These are phyloP conservation scores for Penicillium robsamsonii DNA, from an alignment of 495 filamentous ascomycete genomes.

Conservation along the genomic window DNA sequence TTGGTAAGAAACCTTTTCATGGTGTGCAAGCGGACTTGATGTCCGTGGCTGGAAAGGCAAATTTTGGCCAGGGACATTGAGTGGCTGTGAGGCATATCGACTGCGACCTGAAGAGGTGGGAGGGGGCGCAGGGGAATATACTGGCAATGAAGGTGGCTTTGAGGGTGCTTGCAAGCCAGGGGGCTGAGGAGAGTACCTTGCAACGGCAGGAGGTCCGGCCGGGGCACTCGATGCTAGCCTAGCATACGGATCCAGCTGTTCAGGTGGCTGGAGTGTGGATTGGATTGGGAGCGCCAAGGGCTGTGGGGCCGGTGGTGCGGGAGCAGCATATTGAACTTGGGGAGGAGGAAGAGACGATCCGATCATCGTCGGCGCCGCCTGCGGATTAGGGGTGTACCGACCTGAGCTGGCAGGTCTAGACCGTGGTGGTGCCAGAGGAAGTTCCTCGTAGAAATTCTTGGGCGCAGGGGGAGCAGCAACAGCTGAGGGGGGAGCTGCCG, in stretches of 20 bases:
- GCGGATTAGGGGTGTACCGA: conserved; percentile 51
- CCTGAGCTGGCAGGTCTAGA: conserved; percentile 47
- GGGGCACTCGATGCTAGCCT: conserved; percentile 36
- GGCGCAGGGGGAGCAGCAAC: conserved; percentile 22
- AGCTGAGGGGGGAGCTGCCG: conserved; percentile 31
- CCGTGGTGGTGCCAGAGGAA: conserved; percentile 63
- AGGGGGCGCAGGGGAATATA: conserved; percentile 45
- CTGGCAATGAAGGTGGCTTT: conserved; percentile 35
- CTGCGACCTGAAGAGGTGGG: conserved; percentile 42
- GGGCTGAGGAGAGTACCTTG: conserved; percentile 44
- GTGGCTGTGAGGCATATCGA: conserved; percentile 52
- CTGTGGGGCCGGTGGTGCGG: conserved; percentile 26
- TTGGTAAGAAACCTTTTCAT: conserved; percentile 44
- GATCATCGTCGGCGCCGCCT: conserved; percentile 18
- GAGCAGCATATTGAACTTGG: conserved; percentile 22
- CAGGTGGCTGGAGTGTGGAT: conserved; percentile 50
- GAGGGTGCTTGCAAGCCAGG: conserved; percentile 30
- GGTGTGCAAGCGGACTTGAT: conserved; percentile 78
- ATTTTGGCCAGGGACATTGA: conserved; percentile 43
- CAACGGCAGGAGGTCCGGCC: conserved; percentile 35
- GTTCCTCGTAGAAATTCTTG: conserved; percentile 86
- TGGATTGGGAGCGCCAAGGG: conserved; percentile 18
- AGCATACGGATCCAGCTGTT: conserved; percentile 64
- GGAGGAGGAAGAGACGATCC: conserved; percentile 11
- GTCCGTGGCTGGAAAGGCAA: conserved; percentile 79